A percentile compares a stretch with the other conserved stretches of the same genome.
Evolutionary conservation across 1,284 basidiomycete genomes (phyloP).

Genomic region (Leccinum subspadiceum): DNA sequence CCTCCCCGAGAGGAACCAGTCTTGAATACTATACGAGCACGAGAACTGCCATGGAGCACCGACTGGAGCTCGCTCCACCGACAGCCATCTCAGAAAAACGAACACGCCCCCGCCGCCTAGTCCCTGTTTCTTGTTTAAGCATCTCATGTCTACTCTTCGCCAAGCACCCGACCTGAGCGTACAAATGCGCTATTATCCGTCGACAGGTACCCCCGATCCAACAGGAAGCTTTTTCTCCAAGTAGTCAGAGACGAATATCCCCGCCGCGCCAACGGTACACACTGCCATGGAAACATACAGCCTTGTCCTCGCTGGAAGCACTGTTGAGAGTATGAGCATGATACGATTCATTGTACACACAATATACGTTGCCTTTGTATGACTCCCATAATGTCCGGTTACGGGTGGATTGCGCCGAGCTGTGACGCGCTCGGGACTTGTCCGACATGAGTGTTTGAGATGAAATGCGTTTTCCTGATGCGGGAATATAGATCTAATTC

Average conservation of each 20-base stretch:
- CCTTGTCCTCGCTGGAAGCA: slow-evolving; percentile 57
- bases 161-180: slow-evolving; percentile 14
- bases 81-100: slow-evolving; percentile 24
- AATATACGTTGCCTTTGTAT: slow-evolving; percentile 38
- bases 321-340: slow-evolving; percentile 34
- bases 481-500: neutral
- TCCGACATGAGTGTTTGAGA: slow-evolving; percentile 20
- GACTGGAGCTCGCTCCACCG: slow-evolving; percentile 16
- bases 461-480: neutral
- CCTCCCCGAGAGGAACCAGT: slow-evolving; percentile 1
- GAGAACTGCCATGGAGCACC: slow-evolving; percentile 29
- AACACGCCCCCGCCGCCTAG: slow-evolving; percentile 13
- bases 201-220: neutral
- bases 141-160: slow-evolving; percentile 1
- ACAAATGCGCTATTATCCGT: slow-evolving; percentile 8
- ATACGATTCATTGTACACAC: slow-evolving; percentile 8
- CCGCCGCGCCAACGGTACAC: slow-evolving; percentile 50
- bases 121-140: neutral
- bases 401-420: slow-evolving; percentile 6
- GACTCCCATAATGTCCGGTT: slow-evolving; percentile 40
- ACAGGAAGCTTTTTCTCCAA: slow-evolving; percentile 42
- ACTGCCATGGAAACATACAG: slow-evolving; percentile 56
- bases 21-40: slow-evolving; percentile 7
- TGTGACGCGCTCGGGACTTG: neutral
- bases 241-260: slow-evolving; percentile 54